phyloP scores from a whole-genome alignment of 306 rosid species.

The Vigna trinervia region DNA sequence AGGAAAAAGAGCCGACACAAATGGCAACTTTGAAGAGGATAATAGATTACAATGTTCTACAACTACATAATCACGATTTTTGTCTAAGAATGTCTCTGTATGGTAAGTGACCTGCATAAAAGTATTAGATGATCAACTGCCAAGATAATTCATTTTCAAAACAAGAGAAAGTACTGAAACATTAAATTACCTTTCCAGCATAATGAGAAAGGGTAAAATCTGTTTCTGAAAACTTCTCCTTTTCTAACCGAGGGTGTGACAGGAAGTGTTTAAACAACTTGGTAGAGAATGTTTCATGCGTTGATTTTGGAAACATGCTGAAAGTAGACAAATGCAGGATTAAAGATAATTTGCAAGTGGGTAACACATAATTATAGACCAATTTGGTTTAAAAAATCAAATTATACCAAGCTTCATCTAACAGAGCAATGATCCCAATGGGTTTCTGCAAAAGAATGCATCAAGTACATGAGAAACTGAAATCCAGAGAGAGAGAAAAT shows the following conservation, averaged over 20 bases:
- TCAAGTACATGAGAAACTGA: slow-evolving; percentile 38
- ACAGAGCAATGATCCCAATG: slow-evolving; percentile 75
- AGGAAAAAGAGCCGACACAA: slow-evolving; percentile 74
- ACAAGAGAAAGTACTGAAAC: not conserved
- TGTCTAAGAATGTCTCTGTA: slow-evolving; percentile 78
- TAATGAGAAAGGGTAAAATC: slow-evolving; percentile 87
- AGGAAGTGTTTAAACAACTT: slow-evolving; percentile 77
- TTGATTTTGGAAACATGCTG: slow-evolving; percentile 94
- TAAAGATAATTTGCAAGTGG: slow-evolving; percentile 44
- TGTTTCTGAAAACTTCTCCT: slow-evolving; percentile 83
- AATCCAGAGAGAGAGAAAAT: not conserved
- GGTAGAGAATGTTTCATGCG: slow-evolving; percentile 80
- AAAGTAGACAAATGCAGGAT: slow-evolving; percentile 54
- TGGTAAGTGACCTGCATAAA: slow-evolving; percentile 81
- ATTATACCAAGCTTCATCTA: slow-evolving; percentile 94
- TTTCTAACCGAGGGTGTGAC: slow-evolving; percentile 70
- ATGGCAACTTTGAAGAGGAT: slow-evolving; percentile 77
- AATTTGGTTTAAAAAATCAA: slow-evolving; percentile 54
- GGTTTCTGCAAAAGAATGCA: slow-evolving; percentile 78
- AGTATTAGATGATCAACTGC: not conserved
- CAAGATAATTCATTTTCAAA: slow-evolving; percentile 22
- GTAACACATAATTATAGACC: slow-evolving; percentile 43
- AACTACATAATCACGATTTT: slow-evolving; percentile 92
- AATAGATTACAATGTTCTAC: slow-evolving; percentile 85
- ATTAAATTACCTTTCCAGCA: slow-evolving; percentile 86